Evolutionary conservation across 176 grass and related monocot species (phyloP), one percentile per base, ranked within the genome.

Genomic region (Canna indica): DNA sequence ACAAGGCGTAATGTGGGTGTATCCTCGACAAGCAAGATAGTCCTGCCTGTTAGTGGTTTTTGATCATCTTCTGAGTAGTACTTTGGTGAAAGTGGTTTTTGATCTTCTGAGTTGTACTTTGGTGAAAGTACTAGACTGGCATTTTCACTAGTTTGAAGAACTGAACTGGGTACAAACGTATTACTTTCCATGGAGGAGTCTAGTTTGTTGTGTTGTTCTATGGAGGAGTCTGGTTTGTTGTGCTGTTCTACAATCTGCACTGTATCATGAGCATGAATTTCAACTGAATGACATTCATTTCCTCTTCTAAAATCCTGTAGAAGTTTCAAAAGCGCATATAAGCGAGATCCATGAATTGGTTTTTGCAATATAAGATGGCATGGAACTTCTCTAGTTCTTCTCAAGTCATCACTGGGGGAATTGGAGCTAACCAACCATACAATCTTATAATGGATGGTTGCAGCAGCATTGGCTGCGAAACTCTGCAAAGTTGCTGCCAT

Each of bases 21-120:
- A 68, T 96, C 91, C 59, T 96, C 91, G 18, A 47, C 91, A 14
- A 91, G 83, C 31, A 96, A 67, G 18, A 91, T 16, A 47, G 38
- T 68, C 75, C 81, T 80, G n/a, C 88, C 85, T 18, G 36, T 66
- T 54, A 96, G 47, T 4, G 80, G 85, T 28, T 83, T 91, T 6
- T 76, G 76, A 73, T 70, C 76, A 76, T 70, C 75, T 29, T 50
- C 36, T 3, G n/a, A 66, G 22, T 20, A 34, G 28, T 17, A 1
- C 28, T 20, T 63, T 10, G 60, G 18, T 63, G 18, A 22, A n/a
- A n/a, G n/a, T n/a, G n/a, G n/a, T n/a, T n/a, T n/a, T n/a, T n/a
- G n/a, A n/a, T n/a, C n/a, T n/a, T n/a, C n/a, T n/a, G n/a, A n/a
- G n/a, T n/a, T n/a, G n/a, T n/a, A n/a, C n/a, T n/a, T n/a, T n/a